Evolutionary conservation across 164 flowering plant species (phyloP).

Genomic region (Cinnamomum micranthum): DNA sequence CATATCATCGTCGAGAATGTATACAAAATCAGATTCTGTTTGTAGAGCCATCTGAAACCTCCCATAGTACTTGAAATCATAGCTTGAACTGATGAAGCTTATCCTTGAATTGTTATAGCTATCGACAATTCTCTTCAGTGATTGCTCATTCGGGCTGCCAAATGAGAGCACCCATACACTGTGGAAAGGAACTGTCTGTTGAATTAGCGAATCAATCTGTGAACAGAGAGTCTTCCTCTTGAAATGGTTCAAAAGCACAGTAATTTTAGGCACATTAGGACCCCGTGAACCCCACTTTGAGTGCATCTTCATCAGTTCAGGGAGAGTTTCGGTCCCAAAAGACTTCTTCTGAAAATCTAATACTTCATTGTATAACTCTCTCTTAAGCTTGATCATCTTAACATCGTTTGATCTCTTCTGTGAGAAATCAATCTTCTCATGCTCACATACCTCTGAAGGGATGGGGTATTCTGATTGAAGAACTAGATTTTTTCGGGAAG

Average conservation of each 20-base stretch:
- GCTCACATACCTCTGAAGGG: conserved; percentile 67
- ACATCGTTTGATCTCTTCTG: conserved; percentile 89
- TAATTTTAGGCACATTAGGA: conserved; percentile 57
- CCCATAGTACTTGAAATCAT: conserved; percentile 96
- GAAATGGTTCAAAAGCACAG: conserved; percentile 91
- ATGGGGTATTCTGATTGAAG: conserved; percentile 29
- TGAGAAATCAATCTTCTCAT: conserved; percentile 74
- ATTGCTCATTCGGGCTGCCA: conserved; percentile 82
- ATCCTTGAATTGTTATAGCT: conserved; percentile 81
- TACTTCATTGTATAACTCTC: conserved; percentile 74
- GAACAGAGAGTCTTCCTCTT: conserved; percentile 93
- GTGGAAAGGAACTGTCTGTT: conserved; percentile 84
- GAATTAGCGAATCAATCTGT: conserved; percentile 80
- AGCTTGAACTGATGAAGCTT: conserved; percentile 83
- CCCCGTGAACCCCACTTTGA: conserved; percentile 71
- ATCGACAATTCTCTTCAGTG: conserved; percentile 65
- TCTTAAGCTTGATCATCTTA: conserved; percentile 82
- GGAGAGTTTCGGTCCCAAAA: conserved; percentile 65
- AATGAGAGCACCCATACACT: conserved; percentile 90
- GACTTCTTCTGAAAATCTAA: conserved; percentile 58
- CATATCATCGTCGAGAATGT: conserved; percentile 96
- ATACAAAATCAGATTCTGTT: conserved; percentile 82
- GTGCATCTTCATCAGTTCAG: conserved; percentile 71
- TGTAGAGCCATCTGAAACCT: conserved; percentile 97
- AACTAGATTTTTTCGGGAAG: conserved; percentile 39